Evolutionary conservation across 192 early-diverging fungal genomes (phyloP).

Genomic region (Anaeromyces robustus): DNA sequence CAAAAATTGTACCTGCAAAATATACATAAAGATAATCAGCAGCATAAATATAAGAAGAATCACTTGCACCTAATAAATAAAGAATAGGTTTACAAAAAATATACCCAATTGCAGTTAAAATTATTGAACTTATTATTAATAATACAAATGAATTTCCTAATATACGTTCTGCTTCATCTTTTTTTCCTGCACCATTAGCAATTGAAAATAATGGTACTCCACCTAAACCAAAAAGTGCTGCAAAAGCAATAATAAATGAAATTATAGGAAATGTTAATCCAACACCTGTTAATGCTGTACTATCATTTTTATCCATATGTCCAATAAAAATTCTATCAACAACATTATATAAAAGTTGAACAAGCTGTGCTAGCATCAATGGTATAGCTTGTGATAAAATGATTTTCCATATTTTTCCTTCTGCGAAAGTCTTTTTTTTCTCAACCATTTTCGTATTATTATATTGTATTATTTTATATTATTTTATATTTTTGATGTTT

Average conservation of each 20-base stretch:
- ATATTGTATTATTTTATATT: too few relatives aligned
- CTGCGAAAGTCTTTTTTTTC: background rate
- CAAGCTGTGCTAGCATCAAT: background rate
- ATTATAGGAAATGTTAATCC: background rate
- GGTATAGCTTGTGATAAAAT: background rate
- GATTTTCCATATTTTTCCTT: background rate
- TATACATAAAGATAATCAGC: background rate
- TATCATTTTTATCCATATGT: background rate
- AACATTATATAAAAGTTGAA: background rate
- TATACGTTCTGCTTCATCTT: background rate
- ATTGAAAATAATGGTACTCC: background rate
- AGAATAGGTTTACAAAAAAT: background rate
- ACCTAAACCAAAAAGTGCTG: background rate
- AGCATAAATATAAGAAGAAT: background rate
- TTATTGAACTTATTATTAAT: background rate
- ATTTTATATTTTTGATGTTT: too few relatives aligned
- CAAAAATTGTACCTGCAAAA: background rate
- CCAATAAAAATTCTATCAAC: background rate
- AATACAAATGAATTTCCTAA: background rate
- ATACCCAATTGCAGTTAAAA: background rate
- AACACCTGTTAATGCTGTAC: background rate
- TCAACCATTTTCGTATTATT: background rate
- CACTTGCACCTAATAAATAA: background rate
- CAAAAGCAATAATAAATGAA: background rate
- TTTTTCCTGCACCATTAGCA: background rate